phyloP scores from a whole-genome alignment of 371 early-diverging fungal genomes.

The Apophysomyces sp. region DNA sequence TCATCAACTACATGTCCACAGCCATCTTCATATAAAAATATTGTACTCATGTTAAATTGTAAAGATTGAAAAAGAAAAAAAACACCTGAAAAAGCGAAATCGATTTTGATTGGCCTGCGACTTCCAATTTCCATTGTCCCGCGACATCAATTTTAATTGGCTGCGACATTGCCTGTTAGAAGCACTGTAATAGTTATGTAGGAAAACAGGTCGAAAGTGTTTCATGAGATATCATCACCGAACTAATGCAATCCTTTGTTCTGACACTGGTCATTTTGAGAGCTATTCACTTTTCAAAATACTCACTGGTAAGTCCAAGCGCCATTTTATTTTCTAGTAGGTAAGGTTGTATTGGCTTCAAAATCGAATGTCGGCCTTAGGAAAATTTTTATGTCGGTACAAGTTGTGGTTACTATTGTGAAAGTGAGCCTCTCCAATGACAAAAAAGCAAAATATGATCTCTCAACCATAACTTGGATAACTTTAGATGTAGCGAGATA shows the following conservation, averaged over 20 bases:
- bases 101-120: too few relatives aligned
- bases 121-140: too few relatives aligned
- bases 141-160: too few relatives aligned
- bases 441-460: too few relatives aligned
- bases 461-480: too few relatives aligned
- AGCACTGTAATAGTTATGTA: too few relatives aligned
- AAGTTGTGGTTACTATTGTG: background rate
- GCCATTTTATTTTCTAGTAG: slow-evolving; percentile 22
- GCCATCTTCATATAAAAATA: slow-evolving; percentile 14
- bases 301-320: slow-evolving; percentile 33
- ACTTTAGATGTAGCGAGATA: too few relatives aligned
- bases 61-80: background rate
- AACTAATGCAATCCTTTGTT: slow-evolving; percentile 9
- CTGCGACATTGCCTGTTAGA: too few relatives aligned
- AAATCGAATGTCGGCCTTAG: background rate
- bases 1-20: slow-evolving; percentile 10
- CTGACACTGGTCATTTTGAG: slow-evolving; percentile 30
- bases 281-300: slow-evolving; percentile 25
- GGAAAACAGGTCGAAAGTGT: background rate
- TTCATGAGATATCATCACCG: background rate
- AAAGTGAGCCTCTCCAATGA: background rate
- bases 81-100: too few relatives aligned
- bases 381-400: background rate
- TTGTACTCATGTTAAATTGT: slow-evolving; percentile 5
- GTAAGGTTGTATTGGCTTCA: slow-evolving; percentile 13